A percentile compares a stretch with the other conserved stretches of the same genome.
These are phyloP conservation scores for Erigeron philadelphicus DNA, from an alignment of 140 eudicot genomes.

Conservation along the genomic window DNA sequence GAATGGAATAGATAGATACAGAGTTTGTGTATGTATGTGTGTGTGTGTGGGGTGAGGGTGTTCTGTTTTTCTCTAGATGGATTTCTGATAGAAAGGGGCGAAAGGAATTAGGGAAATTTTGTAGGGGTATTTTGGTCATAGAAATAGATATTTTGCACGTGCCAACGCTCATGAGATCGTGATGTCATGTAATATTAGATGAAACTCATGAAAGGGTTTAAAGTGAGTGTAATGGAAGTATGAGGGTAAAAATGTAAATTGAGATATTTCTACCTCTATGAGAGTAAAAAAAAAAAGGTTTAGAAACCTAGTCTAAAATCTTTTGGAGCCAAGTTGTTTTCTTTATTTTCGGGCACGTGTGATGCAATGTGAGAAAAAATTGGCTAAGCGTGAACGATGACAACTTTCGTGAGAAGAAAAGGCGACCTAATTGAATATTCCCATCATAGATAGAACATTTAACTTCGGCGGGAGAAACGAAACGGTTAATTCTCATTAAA, in stretches of 20 bases:
- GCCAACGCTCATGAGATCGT: conserved; percentile 20
- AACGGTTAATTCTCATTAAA: too few relatives aligned
- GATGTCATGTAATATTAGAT: conserved; percentile 18
- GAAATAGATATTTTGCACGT: conserved; percentile 10
- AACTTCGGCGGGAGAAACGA: too few relatives aligned
- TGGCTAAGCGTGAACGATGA: too few relatives aligned
- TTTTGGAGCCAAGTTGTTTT: too few relatives aligned
- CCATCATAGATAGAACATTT: too few relatives aligned
- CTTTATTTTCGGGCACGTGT: too few relatives aligned
- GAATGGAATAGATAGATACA: conserved; percentile 4
- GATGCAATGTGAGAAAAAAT: too few relatives aligned
- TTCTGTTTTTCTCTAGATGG: conserved; percentile 26
- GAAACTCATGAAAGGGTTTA: conserved; percentile 11
- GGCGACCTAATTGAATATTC: too few relatives aligned
- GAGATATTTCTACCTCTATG: too few relatives aligned
- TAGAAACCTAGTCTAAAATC: too few relatives aligned
- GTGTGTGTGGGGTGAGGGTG: conserved; percentile 7
- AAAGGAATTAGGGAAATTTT: conserved; percentile 26
- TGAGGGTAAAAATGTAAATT: not conserved
- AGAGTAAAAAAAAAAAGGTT: too few relatives aligned
- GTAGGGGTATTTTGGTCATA: conserved; percentile 18
- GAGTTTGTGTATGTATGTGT: conserved; percentile 1
- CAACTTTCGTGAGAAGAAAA: too few relatives aligned
- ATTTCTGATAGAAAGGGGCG: conserved; percentile 28
- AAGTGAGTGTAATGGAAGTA: not conserved